A percentile compares a stretch with the other conserved stretches of the same genome.
Evolutionary conservation across 176 grass and related monocot species (phyloP).

Genomic region (Oryza meyeriana): DNA sequence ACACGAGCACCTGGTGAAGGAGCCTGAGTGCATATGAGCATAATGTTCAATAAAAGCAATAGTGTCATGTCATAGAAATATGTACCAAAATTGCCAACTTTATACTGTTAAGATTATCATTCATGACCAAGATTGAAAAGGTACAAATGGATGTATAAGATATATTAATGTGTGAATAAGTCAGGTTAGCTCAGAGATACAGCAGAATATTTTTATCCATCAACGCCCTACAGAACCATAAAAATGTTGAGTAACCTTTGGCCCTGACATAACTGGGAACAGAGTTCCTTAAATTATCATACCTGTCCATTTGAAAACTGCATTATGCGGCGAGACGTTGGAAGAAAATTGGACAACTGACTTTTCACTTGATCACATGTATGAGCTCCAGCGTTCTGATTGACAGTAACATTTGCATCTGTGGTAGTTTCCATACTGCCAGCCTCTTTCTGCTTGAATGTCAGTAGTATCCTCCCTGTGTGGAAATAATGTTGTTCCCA

Average conservation of each 20-base stretch:
- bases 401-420: constrained; percentile 13
- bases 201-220: not conserved
- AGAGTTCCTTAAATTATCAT: constrained; percentile 12
- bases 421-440: not conserved
- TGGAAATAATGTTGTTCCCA: constrained; percentile 6
- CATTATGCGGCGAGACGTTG: constrained; percentile 86
- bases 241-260: not conserved
- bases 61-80: not conserved
- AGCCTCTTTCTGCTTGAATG: constrained; percentile 47
- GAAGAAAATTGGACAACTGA: constrained; percentile 86
- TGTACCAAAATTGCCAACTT: not conserved
- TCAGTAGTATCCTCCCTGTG: constrained; percentile 78
- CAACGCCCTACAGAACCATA: not conserved
- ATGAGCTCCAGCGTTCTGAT: constrained; percentile 41
- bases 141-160: not conserved
- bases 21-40: constrained; percentile 60
- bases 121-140: constrained; percentile 17
- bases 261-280: not conserved
- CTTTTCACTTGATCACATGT: constrained; percentile 52
- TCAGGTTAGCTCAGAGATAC: not conserved
- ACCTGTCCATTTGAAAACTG: constrained; percentile 93
- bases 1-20: constrained; percentile 81
- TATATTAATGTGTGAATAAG: not conserved
- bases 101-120: not conserved
- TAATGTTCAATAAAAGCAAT: constrained; percentile 44